Base-by-base conservation (phyloP, 2,329 filamentous ascomycete genomes). In the Fusarium ramigenum region DNA sequence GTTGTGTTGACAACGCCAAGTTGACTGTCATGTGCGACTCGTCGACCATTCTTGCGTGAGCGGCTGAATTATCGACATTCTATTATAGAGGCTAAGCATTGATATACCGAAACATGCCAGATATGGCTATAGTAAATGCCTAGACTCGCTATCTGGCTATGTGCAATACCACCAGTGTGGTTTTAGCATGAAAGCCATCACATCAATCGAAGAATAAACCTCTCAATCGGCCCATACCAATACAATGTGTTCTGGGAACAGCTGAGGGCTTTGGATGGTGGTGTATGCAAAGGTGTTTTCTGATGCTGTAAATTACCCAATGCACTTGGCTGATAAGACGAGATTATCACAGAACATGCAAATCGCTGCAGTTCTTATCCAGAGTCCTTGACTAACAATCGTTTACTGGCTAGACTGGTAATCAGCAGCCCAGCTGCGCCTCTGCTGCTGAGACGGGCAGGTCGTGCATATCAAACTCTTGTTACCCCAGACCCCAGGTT, bases 401-500 rank as follows among this genome's bases (percentile, higher is more conserved):
- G 23, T 64, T 43, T 43, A 39, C 49, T 69, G n/a, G n/a, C n/a
- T n/a, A n/a, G n/a, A n/a, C n/a, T n/a, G 30, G 39, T 47, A 49
- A 65, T 73, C 69, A 65, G 64, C 53, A 60, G 69, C 53, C 57
- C 44, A 28, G 43, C 64, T 69, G 57, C 47, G 64, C 69, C 58
- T 53, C 65, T 50, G 63, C 65, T 50, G 63, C 53, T 63, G 18
- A 54, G 64, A 54, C 36, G 39, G 63, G 60, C 59, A 68, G 60
- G 58, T 64, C 54, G 54, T 36, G 49, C 58, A 65, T 56, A 70
- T 61, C 44, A 59, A 58, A 64, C 37, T 25, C 49, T 30, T 39
- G 53, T 57, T 72, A 73, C 70, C 69, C 70, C 69, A 61, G 69
- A 72, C 70, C 65, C 70, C 69, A 62, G 64, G 64, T 72, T 69